Conservation (phyloP, 2,329 filamentous ascomycete genomes). For the Epichloe hybrida region DNA sequence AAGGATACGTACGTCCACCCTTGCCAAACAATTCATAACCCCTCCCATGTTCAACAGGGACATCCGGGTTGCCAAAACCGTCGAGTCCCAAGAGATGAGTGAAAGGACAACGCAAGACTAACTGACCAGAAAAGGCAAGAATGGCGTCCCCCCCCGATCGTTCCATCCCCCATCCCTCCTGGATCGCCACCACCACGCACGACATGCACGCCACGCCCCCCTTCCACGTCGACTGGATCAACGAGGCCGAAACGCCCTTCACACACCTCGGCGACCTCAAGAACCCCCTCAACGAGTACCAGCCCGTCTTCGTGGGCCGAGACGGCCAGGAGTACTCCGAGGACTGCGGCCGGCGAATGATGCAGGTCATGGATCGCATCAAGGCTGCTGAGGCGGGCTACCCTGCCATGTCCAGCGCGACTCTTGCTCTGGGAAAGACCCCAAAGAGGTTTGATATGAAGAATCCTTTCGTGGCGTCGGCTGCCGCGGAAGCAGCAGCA, state of each 20-base stretch:
- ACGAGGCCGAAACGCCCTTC: constrained; percentile 32
- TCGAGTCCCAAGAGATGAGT: too few species aligned
- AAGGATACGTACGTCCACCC: constrained; percentile 37
- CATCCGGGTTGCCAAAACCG: too few species aligned
- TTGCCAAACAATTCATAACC: too few species aligned
- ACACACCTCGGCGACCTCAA: constrained; percentile 31
- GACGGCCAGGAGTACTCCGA: constrained; percentile 12
- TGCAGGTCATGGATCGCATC: constrained; percentile 7
- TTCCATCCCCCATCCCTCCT: constrained; percentile 22
- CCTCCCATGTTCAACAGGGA: too few species aligned
- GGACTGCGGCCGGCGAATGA: constrained; percentile 9
- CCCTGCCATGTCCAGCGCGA: neutral
- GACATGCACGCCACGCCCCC: constrained; percentile 34
- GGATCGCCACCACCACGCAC: constrained; percentile 29
- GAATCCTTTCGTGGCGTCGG: neutral
- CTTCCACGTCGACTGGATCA: constrained; percentile 41
- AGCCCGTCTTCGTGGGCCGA: constrained; percentile 22
- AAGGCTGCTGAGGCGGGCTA: neutral
- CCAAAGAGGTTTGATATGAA: neutral
- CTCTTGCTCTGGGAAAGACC: neutral
- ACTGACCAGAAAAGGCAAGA: constrained; percentile 6
- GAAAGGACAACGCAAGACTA: too few species aligned
- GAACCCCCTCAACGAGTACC: constrained; percentile 34
- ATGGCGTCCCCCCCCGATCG: constrained; percentile 34
- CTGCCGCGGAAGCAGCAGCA: neutral